phyloP scores from a whole-genome alignment of 2,329 filamentous ascomycete species.

The Lasiodiplodia theobromae region DNA sequence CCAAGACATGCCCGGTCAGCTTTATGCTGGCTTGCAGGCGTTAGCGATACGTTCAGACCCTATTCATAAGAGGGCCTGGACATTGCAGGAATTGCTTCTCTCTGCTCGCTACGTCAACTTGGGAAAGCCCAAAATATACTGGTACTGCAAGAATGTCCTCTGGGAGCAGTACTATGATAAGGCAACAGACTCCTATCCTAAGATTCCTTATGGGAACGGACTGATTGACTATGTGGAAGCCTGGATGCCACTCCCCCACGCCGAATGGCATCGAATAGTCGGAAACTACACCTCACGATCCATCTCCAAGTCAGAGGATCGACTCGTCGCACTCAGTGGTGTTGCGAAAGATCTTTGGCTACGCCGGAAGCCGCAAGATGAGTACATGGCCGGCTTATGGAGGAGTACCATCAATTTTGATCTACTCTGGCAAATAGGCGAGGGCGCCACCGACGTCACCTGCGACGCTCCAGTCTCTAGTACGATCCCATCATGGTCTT shows the following conservation, averaged over 20 bases:
- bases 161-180: neutral
- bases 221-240: accelerated
- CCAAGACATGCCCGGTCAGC: accelerated
- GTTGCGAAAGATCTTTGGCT: neutral
- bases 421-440: neutral
- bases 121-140: neutral
- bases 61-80: neutral
- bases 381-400: neutral
- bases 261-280: neutral
- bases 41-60: accelerated
- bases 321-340: neutral
- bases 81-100: neutral
- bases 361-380: neutral
- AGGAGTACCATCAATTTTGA: neutral
- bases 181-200: neutral
- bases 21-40: too few species aligned
- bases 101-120: neutral
- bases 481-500: too few species aligned
- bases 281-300: neutral
- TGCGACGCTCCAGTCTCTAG: too few species aligned
- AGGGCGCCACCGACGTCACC: too few species aligned
- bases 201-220: neutral
- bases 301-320: neutral
- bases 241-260: too few species aligned
- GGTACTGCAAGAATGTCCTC: neutral